Percentiles rank a stretch among this genome's conserved stretches.
phyloP scores from a whole-genome alignment of 495 filamentous ascomycete species.

The Aspergillus panamensis region DNA sequence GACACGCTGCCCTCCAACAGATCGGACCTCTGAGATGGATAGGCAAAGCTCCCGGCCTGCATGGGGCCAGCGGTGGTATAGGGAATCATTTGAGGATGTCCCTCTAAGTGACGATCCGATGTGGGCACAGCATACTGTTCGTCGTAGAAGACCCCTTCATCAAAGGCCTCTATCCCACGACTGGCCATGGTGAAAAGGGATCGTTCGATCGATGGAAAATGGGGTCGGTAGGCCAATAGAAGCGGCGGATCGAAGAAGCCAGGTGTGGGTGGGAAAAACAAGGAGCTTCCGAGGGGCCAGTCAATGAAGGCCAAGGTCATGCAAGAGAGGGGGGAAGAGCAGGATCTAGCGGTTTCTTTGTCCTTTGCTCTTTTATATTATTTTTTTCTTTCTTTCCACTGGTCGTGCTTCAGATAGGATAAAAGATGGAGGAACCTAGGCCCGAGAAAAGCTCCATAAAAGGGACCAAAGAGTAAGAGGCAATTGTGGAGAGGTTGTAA shows the following conservation, averaged over 20 bases:
- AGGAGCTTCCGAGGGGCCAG: background rate
- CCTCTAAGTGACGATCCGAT: slow-evolving; percentile 15
- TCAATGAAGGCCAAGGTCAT: background rate
- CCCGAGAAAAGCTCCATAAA: background rate
- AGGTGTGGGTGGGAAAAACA: background rate
- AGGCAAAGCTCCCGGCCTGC: slow-evolving; percentile 13
- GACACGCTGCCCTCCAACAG: slow-evolving; percentile 9
- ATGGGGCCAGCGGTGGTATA: slow-evolving; percentile 17
- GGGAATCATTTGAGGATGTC: slow-evolving; percentile 9
- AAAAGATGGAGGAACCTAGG: background rate
- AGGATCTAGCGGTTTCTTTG: too few species aligned
- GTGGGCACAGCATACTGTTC: slow-evolving; percentile 14
- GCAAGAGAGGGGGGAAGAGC: background rate
- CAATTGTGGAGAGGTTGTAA: background rate
- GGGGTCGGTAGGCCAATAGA: slow-evolving; percentile 18
- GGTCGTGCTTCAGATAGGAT: background rate
- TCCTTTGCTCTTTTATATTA: too few species aligned
- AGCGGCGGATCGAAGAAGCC: slow-evolving; percentile 13
- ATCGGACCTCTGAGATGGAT: slow-evolving; percentile 14
- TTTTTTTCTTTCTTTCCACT: background rate
- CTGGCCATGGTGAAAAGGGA: slow-evolving; percentile 10
- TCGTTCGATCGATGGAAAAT: slow-evolving; percentile 19
- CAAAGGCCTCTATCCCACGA: slow-evolving; percentile 18
- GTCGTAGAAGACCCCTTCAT: slow-evolving; percentile 18
- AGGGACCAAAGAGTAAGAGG: background rate